These are phyloP conservation scores for Neurospora sp. DNA, from an alignment of 495 filamentous ascomycete genomes.

Conservation along the genomic window DNA sequence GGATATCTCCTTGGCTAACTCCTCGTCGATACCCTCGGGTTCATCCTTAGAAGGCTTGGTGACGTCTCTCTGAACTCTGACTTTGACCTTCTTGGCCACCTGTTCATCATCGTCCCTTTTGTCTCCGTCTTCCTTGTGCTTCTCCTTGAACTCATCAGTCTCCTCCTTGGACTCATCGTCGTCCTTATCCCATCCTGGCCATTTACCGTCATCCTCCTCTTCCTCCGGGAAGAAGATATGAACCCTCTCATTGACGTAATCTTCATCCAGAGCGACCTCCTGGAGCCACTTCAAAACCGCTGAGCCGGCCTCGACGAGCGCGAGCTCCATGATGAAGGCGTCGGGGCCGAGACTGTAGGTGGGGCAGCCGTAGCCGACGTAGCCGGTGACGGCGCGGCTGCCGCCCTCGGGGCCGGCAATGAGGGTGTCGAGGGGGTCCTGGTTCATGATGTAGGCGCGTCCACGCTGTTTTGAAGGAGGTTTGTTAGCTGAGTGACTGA, in stretches of 20 bases:
- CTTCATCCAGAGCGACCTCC: constrained; percentile 25
- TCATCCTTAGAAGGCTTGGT: background rate
- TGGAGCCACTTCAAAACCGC: constrained; percentile 35
- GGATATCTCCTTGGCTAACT: background rate
- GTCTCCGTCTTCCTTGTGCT: no score
- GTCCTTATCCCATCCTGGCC: background rate
- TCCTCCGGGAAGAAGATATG: constrained; percentile 2
- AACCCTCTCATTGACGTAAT: background rate
- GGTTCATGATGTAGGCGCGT: constrained; percentile 49
- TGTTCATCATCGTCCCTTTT: background rate
- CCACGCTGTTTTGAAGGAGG: constrained; percentile 31
- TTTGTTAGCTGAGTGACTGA: background rate
- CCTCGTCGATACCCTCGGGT: background rate
- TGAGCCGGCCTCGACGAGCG: constrained; percentile 24
- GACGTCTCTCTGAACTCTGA: background rate
- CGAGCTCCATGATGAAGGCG: constrained; percentile 22
- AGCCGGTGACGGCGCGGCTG: constrained; percentile 10
- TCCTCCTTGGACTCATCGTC: background rate
- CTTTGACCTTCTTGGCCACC: background rate
- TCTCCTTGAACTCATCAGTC: background rate
- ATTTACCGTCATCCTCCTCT: constrained; percentile 1
- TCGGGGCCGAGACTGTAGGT: constrained; percentile 33
- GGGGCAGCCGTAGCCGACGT: constrained; percentile 33
- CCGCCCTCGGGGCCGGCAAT: constrained; percentile 36
- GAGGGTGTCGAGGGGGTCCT: constrained; percentile 34